phyloP scores from a whole-genome alignment of 345 rosid genomes.

The Theobroma cacao region DNA sequence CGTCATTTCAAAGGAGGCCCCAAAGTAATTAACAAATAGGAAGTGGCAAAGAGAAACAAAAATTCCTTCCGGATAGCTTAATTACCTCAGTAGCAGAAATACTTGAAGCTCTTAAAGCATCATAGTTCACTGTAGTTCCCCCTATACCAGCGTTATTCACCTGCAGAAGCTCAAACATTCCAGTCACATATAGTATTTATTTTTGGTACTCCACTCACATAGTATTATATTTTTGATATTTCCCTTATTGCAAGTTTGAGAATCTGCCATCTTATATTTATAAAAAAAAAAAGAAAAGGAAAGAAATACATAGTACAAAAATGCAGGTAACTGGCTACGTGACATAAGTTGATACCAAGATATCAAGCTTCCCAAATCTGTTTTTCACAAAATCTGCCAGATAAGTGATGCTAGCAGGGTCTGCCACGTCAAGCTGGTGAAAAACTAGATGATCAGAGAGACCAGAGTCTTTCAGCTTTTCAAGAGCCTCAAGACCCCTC shows the following conservation, averaged over 20 bases:
- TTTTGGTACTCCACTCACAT: no score
- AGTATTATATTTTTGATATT: neutral
- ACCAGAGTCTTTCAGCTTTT: slow-evolving; percentile 35
- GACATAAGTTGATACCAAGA: slow-evolving; percentile 26
- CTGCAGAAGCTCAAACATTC: slow-evolving; percentile 18
- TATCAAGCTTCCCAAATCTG: slow-evolving; percentile 47
- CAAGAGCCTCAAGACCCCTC: slow-evolving; percentile 45
- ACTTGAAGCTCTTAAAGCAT: slow-evolving; percentile 22
- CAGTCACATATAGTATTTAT: neutral
- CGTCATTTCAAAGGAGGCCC: neutral
- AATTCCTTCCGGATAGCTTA: neutral
- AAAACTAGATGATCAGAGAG: slow-evolving; percentile 32
- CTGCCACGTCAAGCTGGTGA: slow-evolving; percentile 47
- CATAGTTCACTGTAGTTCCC: slow-evolving; percentile 25
- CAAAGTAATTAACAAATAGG: neutral
- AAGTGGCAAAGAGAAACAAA: neutral
- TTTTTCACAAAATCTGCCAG: slow-evolving; percentile 36
- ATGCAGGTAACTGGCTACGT: neutral
- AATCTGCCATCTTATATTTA: neutral
- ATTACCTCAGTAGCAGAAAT: slow-evolving; percentile 22
- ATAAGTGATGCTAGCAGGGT: slow-evolving; percentile 27
- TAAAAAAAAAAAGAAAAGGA: neutral
- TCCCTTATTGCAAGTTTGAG: neutral
- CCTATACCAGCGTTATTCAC: slow-evolving; percentile 49
- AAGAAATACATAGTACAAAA: neutral